Evolutionary conservation across 2,329 filamentous ascomycete species (phyloP).

Genomic region (Thermothelomyces thermophilus): DNA sequence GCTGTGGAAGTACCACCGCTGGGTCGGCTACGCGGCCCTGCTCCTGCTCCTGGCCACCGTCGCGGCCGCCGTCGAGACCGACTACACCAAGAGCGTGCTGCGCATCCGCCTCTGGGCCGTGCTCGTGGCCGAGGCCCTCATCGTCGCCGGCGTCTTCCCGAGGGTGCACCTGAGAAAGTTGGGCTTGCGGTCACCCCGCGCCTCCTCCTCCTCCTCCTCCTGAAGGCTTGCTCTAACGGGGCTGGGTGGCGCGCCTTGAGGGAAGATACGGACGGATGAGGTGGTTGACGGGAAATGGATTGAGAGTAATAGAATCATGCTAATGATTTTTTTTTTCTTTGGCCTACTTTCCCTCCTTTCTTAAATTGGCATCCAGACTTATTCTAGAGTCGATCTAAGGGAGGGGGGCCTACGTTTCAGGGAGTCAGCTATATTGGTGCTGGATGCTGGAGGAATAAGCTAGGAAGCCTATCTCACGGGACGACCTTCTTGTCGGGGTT

Average conservation of each 20-base stretch:
- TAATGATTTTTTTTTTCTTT: no score
- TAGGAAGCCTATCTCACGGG: no score
- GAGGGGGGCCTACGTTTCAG: no score
- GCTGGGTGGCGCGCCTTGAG: neutral
- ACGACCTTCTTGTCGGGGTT: no score
- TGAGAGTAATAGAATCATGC: neutral
- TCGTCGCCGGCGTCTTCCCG: slow-evolving; percentile 66
- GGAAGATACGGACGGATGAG: neutral
- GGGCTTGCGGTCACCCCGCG: no score
- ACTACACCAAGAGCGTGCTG: slow-evolving; percentile 62
- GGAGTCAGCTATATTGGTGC: no score
- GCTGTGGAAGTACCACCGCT: slow-evolving; percentile 85
- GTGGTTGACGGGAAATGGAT: neutral
- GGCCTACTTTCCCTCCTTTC: no score
- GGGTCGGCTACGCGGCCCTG: slow-evolving; percentile 67
- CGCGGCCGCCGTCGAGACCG: slow-evolving; percentile 66
- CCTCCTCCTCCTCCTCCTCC: no score
- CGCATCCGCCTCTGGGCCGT: slow-evolving; percentile 72
- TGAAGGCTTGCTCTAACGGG: neutral
- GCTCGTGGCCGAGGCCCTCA: slow-evolving; percentile 56
- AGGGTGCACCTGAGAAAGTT: slow-evolving; percentile 80
- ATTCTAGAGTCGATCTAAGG: no score
- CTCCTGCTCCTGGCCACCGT: slow-evolving; percentile 68
- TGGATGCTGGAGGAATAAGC: no score
- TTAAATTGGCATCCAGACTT: no score